These are phyloP conservation scores for Epichloe amarillans DNA, from an alignment of 2,329 filamentous ascomycete genomes.

Conservation along the genomic window DNA sequence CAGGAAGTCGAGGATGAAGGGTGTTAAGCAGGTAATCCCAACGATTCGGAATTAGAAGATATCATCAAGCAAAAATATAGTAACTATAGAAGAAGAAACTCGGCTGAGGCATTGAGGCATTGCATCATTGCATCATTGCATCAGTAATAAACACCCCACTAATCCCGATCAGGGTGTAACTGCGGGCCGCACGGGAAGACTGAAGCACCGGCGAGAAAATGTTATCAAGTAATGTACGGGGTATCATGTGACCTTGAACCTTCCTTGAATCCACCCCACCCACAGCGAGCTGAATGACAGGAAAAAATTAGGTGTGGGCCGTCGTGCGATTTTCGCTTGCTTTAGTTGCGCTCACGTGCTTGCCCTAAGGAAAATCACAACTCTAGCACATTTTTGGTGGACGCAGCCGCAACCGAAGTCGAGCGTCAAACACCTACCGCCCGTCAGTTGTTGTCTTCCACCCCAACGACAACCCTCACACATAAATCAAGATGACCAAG, in stretches of 20 bases:
- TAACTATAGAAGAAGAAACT: neutral
- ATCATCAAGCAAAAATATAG: neutral
- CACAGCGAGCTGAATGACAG: neutral
- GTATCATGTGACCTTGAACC: neutral
- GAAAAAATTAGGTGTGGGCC: neutral
- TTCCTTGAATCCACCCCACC: too few species aligned
- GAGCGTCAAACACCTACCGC: slow-evolving; percentile 18
- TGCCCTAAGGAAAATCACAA: slow-evolving; percentile 31
- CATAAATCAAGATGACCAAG: slow-evolving; percentile 71
- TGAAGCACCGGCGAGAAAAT: neutral
- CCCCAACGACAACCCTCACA: slow-evolving; percentile 22
- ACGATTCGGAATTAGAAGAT: neutral
- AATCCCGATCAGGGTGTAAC: neutral
- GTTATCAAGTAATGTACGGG: neutral
- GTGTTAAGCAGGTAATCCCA: neutral
- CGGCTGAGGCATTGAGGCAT: too few species aligned
- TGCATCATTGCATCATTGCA: too few species aligned
- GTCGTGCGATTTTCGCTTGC: slow-evolving; percentile 10
- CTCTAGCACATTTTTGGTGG: slow-evolving; percentile 22
- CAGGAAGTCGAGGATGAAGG: neutral
- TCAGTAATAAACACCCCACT: neutral
- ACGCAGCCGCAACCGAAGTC: slow-evolving; percentile 16
- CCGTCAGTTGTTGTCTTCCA: slow-evolving; percentile 20
- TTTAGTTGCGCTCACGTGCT: slow-evolving; percentile 22
- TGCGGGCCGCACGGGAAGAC: neutral